Percentiles rank a stretch among this genome's conserved stretches.
phyloP scores from a whole-genome alignment of 345 rosid species.

The Salix exigua region DNA sequence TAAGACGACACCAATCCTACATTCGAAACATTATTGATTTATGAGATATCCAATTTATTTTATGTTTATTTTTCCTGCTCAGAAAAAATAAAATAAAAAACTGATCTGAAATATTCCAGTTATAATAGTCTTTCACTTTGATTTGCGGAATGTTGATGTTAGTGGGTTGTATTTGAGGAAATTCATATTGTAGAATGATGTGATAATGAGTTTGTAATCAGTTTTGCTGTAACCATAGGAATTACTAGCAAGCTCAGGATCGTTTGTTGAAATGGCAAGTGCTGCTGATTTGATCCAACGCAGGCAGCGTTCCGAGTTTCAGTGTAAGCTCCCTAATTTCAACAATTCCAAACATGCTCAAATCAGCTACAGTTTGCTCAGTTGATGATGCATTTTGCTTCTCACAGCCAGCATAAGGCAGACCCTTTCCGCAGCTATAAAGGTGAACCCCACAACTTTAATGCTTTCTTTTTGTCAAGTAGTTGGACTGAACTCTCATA shows the following conservation, averaged over 20 bases:
- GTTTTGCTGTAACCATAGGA: slow-evolving; percentile 63
- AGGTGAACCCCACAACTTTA: slow-evolving; percentile 30
- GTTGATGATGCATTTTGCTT: slow-evolving; percentile 8
- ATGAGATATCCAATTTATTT: too few relatives aligned
- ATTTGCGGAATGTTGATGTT: not conserved
- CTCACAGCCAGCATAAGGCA: slow-evolving; percentile 59
- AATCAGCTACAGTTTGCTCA: slow-evolving; percentile 7
- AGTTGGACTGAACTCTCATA: not conserved
- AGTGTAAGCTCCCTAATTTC: slow-evolving; percentile 40
- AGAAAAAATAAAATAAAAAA: too few relatives aligned
- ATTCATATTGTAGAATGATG: slow-evolving; percentile 18
- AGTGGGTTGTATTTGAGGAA: not conserved
- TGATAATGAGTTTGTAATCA: slow-evolving; percentile 56
- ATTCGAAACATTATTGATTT: too few relatives aligned
- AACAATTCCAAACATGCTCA: not conserved
- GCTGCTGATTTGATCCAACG: slow-evolving; percentile 92
- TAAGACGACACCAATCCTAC: too few relatives aligned
- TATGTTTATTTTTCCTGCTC: too few relatives aligned
- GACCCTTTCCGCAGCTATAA: slow-evolving; percentile 43
- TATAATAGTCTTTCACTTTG: not conserved
- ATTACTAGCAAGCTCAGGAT: slow-evolving; percentile 55
- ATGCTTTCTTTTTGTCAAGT: not conserved
- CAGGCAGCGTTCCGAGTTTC: slow-evolving; percentile 84
- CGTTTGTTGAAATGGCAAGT: slow-evolving; percentile 49
- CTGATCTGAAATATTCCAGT: too few relatives aligned